Conservation (phyloP, 2,329 filamentous ascomycete species). For the Chrysoporthe cubensis region DNA sequence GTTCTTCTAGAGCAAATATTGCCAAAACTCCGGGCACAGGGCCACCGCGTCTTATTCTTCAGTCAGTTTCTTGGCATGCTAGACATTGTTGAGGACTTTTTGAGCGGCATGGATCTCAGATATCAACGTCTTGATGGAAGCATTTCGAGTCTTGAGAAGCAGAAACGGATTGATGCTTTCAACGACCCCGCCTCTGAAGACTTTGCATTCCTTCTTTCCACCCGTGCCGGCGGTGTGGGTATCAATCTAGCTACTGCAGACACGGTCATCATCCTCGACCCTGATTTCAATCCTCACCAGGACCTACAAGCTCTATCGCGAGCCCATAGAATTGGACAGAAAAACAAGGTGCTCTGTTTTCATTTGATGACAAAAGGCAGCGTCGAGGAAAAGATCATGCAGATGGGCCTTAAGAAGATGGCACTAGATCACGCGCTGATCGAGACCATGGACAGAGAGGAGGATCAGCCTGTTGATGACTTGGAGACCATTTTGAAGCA, state of each 20-base stretch:
- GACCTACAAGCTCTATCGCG: constrained; percentile 94
- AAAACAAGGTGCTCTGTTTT: constrained; percentile 93
- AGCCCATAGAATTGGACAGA: constrained; percentile 94
- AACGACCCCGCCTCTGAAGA: constrained; percentile 82
- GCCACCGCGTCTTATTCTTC: constrained; percentile 91
- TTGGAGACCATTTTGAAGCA: constrained; percentile 86
- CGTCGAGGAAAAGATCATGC: constrained; percentile 94
- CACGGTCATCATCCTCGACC: constrained; percentile 96
- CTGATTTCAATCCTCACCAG: constrained; percentile 97
- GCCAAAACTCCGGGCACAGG: constrained; percentile 81
- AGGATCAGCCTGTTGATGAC: constrained; percentile 79
- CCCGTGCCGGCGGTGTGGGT: constrained; percentile 91
- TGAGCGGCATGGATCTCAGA: constrained; percentile 72
- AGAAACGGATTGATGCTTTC: constrained; percentile 91
- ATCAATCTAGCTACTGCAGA: constrained; percentile 98
- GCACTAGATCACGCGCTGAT: constrained; percentile 94
- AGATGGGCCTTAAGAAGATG: constrained; percentile 95
- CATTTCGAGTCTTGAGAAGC: constrained; percentile 82
- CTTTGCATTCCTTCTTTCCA: constrained; percentile 92
- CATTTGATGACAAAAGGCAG: constrained; percentile 89
- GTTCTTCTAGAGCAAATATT: constrained; percentile 83
- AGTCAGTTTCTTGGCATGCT: constrained; percentile 92
- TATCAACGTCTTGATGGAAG: constrained; percentile 86
- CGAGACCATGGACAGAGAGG: constrained; percentile 77
- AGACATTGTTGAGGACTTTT: constrained; percentile 89